phyloP scores from a whole-genome alignment of 495 filamentous ascomycete genomes.

The Oidiodendron maius region DNA sequence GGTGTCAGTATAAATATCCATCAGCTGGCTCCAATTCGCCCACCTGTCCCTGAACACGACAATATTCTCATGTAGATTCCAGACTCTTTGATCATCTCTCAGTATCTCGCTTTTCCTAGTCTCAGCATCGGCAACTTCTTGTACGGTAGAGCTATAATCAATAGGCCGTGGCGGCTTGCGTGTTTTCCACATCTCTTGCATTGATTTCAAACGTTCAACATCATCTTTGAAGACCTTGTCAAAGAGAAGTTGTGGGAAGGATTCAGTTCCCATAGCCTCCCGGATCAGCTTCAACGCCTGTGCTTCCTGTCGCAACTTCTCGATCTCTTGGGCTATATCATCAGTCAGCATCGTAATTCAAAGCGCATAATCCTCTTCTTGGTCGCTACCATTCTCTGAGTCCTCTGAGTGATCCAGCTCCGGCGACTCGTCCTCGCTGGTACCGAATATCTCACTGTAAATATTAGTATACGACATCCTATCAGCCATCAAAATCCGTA shows the following conservation, averaged over 20 bases:
- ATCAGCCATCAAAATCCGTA: neutral
- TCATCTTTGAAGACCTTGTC: slow-evolving; percentile 89
- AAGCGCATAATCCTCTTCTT: neutral
- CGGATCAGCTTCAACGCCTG: slow-evolving; percentile 77
- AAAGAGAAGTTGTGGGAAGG: slow-evolving; percentile 80
- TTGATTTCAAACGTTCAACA: slow-evolving; percentile 73
- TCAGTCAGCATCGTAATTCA: neutral
- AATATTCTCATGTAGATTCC: slow-evolving; percentile 77
- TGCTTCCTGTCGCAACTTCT: slow-evolving; percentile 75
- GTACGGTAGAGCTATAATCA: slow-evolving; percentile 49
- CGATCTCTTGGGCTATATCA: slow-evolving; percentile 68
- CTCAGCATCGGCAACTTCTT: slow-evolving; percentile 30
- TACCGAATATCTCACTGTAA: slow-evolving; percentile 77
- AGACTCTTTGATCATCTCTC: slow-evolving; percentile 66
- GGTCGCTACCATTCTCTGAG: slow-evolving; percentile 58
- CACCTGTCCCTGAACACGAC: slow-evolving; percentile 78
- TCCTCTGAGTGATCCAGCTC: slow-evolving; percentile 74
- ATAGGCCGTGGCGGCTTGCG: slow-evolving; percentile 68
- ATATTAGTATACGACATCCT: neutral
- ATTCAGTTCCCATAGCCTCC: slow-evolving; percentile 70
- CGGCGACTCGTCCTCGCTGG: slow-evolving; percentile 74
- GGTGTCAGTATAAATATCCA: slow-evolving; percentile 11
- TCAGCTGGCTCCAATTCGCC: slow-evolving; percentile 1
- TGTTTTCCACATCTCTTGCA: slow-evolving; percentile 96
- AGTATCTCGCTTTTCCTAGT: slow-evolving; percentile 40